Evolutionary conservation across 768 basidiomycete species (phyloP).

Genomic region (Chalciporus piperatus): DNA sequence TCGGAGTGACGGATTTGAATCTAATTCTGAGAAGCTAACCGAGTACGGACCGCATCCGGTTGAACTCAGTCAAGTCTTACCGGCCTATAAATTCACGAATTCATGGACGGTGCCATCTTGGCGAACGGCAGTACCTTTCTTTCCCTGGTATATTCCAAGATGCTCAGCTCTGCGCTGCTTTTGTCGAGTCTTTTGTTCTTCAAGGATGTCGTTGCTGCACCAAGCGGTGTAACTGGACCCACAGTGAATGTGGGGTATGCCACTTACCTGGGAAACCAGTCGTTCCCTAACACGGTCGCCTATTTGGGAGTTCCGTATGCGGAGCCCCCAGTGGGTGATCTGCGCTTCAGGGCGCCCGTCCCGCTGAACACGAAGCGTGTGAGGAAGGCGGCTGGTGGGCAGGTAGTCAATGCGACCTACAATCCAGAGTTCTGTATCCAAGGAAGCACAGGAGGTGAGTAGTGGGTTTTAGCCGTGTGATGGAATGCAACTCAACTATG

Average conservation of each 20-base stretch:
- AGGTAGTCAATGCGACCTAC: constrained; percentile 47
- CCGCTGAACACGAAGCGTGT: constrained; percentile 50
- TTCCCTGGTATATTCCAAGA: background rate
- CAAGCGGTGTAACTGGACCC: constrained; percentile 7
- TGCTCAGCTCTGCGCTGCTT: background rate
- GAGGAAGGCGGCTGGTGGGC: constrained; percentile 31
- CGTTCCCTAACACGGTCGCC: constrained; percentile 51
- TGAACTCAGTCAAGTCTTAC: background rate
- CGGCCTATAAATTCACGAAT: background rate
- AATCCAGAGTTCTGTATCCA: constrained; percentile 63
- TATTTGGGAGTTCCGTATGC: constrained; percentile 50
- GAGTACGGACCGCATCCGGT: no score
- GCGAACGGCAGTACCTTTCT: background rate
- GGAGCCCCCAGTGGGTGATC: constrained; percentile 40
- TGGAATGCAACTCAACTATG: background rate
- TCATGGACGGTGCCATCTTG: background rate
- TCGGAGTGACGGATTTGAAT: no score
- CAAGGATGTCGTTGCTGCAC: constrained; percentile 6
- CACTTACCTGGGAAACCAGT: constrained; percentile 51
- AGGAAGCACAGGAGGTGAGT: constrained; percentile 47
- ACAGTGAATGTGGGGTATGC: constrained; percentile 60
- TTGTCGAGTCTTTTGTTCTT: constrained; percentile 23
- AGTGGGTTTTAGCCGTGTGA: background rate
- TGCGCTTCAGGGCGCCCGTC: constrained; percentile 46
- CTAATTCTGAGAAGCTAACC: no score